Evolutionary conservation across 2,329 filamentous ascomycete genomes (phyloP), one percentile per base, ranked within the genome.

Genomic region (Penicillium sp.): DNA sequence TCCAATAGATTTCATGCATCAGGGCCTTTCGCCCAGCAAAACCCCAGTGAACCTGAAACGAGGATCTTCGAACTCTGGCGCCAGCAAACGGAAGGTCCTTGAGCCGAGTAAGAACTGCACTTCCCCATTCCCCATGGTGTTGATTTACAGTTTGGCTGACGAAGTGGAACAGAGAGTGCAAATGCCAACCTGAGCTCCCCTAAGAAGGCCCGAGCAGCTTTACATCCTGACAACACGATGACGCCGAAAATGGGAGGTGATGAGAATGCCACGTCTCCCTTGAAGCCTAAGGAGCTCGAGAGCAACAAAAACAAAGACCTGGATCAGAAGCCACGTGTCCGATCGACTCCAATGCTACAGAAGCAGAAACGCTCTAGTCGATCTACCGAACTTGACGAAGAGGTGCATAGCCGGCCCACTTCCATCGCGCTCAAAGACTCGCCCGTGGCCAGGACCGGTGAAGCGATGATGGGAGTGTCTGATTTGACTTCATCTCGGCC

Each of bases 401-500:
- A 39, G 12, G 18, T 39, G 3, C 10, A 33, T 29, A 31, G 4
- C 10, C 43, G 48, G 20, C n/a, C 33, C 18, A 25, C 23, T 24
- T 7, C 44, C 32, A 32, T 33, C 20, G 7, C 42, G 9, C 29
- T 44, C 25, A 47, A 44, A 32, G 52, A 54, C 31, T 53, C 46
- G n/a, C 49, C 49, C 2, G 46, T 52, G 25, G 49, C 49, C 39
- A 55, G 52, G 6, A 44, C 55, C 10, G 42, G 42, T 20, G 49
- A 47, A 10, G 20, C n/a, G 9, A 18, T 48, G 10, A 23, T 31
- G 10, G 48, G 27, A 10, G 38, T 32, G 20, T 41, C 44, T 7
- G 56, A 55, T 29, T 24, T 70, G 6, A 77, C 79, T 43, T 80
- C 79, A 25, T 76, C 80, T 25, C 79, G 88, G 39, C 80, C 81